Evolutionary conservation across 495 filamentous ascomycete species (phyloP).

Genomic region (Bacidia gigantensis): DNA sequence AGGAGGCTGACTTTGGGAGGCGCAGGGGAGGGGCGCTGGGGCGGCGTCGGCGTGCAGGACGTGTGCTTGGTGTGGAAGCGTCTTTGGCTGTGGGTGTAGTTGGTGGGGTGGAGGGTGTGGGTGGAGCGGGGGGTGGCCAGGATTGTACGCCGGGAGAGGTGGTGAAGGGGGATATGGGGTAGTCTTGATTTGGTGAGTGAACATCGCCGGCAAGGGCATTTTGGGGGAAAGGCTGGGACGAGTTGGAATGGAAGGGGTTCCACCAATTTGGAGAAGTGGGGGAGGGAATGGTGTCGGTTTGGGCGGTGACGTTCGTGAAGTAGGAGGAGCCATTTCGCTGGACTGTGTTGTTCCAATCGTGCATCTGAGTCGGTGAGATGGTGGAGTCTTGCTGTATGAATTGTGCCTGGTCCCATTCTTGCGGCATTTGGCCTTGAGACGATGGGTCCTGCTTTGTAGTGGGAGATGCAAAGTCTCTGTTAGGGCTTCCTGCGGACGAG

Average conservation of each 20-base stretch:
- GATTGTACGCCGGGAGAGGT: background rate
- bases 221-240: background rate
- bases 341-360: constrained; percentile 10
- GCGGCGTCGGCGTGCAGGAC: background rate
- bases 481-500: background rate
- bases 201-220: background rate
- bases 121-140: background rate
- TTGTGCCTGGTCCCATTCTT: background rate
- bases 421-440: background rate
- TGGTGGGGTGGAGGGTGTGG: constrained; percentile 16
- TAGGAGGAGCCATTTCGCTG: constrained; percentile 8
- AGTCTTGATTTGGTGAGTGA: background rate
- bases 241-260: constrained; percentile 24
- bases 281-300: constrained; percentile 22
- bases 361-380: constrained; percentile 9
- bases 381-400: background rate
- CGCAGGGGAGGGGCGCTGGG: background rate
- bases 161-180: background rate
- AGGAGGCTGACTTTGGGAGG: background rate
- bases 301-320: constrained; percentile 7
- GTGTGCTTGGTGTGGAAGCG: background rate
- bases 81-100: constrained; percentile 18
- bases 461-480: background rate
- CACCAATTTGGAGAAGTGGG: constrained; percentile 7
- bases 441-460: background rate